These are phyloP conservation scores for apple (Malus domestica) DNA, from an alignment of 306 rosid genomes.

Conservation along the genomic window DNA sequence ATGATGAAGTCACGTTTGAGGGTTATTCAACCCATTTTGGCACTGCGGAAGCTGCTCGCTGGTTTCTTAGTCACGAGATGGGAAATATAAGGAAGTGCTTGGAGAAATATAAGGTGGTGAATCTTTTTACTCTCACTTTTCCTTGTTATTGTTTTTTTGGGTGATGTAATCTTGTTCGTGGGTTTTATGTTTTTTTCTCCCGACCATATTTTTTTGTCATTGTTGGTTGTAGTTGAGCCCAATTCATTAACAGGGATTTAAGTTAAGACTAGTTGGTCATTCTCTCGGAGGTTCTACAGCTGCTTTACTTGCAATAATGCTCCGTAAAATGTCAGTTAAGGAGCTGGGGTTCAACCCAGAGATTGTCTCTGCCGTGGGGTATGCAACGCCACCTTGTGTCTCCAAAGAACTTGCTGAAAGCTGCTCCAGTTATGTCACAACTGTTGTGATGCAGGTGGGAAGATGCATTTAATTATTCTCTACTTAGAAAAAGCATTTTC, in stretches of 20 bases:
- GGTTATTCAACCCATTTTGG: conserved; percentile 94
- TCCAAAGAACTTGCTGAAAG: conserved; percentile 80
- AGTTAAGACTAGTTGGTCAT: conserved; percentile 94
- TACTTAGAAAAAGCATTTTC: not conserved
- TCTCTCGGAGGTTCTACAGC: conserved; percentile 97
- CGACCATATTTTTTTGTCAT: conserved; percentile 2
- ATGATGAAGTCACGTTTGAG: conserved; percentile 65
- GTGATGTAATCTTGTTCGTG: not conserved
- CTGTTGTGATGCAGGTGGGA: conserved; percentile 91
- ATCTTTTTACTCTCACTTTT: not conserved
- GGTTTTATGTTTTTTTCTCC: not conserved
- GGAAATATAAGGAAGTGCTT: conserved; percentile 54
- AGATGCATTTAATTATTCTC: conserved; percentile 17
- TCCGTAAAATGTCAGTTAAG: conserved; percentile 59
- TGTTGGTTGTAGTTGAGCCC: conserved; percentile 27
- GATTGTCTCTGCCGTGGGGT: conserved; percentile 76
- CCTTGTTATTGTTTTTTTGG: not conserved
- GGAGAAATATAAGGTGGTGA: conserved; percentile 71
- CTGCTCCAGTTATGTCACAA: conserved; percentile 72
- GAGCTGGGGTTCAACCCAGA: conserved; percentile 88
- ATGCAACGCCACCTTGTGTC: conserved; percentile 86
- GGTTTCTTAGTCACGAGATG: conserved; percentile 83
- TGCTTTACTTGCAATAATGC: conserved; percentile 81
- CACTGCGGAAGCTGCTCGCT: conserved; percentile 83
- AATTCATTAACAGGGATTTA: conserved; percentile 80